phyloP scores from a whole-genome alignment of 2,329 filamentous ascomycete genomes.

The Penicillium sp. region DNA sequence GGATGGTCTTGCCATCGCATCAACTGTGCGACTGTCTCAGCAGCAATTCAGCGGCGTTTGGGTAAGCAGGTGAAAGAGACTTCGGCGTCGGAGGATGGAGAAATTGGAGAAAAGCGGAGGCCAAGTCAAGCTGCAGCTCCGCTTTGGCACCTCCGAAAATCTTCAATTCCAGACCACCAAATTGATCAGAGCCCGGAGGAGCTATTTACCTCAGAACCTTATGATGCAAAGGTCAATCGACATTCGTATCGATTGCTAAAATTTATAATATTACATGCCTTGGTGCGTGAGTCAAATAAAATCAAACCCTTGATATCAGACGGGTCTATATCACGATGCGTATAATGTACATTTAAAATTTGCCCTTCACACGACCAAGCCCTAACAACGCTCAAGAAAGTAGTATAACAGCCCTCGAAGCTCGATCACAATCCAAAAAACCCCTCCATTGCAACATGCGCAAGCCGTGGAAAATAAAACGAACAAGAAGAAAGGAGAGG shows the following conservation, averaged over 20 bases:
- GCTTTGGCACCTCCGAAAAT: neutral
- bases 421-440: neutral
- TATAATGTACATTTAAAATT: slow-evolving; percentile 37
- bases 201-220: too few relatives aligned
- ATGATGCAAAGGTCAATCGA: too few relatives aligned
- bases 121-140: slow-evolving; percentile 2
- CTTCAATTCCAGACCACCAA: neutral
- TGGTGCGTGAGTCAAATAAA: slow-evolving; percentile 22
- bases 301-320: slow-evolving; percentile 20
- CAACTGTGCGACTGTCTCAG: neutral
- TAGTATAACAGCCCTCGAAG: slow-evolving; percentile 11
- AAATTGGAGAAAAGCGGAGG: slow-evolving; percentile 9
- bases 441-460: neutral
- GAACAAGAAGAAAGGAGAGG: slow-evolving; percentile 11
- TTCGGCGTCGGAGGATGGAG: slow-evolving; percentile 2
- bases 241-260: too few relatives aligned
- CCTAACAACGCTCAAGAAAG: slow-evolving; percentile 15
- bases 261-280: slow-evolving; percentile 12
- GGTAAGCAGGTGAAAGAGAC: neutral
- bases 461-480: slow-evolving; percentile 11
- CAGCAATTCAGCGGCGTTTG: neutral
- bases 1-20: slow-evolving; percentile 15
- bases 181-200: neutral
- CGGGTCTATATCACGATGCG: slow-evolving; percentile 22
- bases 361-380: slow-evolving; percentile 24